These are phyloP conservation scores for Gossypium stocksii DNA, from an alignment of 345 rosid genomes.

Conservation along the genomic window DNA sequence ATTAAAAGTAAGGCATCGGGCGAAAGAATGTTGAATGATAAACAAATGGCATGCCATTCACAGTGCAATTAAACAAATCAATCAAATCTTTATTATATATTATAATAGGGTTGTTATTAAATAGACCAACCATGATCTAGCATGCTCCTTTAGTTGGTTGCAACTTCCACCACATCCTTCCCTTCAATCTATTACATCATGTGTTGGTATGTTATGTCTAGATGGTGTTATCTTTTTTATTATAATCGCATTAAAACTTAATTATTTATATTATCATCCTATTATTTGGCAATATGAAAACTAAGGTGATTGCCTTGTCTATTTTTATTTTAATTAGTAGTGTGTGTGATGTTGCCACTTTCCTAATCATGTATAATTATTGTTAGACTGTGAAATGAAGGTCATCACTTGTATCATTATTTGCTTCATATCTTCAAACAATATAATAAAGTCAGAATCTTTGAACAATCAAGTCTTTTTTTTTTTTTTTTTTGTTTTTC, in stretches of 20 bases:
- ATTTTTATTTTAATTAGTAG: background rate
- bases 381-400: too few relatives aligned
- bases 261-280: background rate
- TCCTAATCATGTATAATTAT: conserved; percentile 8
- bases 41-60: conserved; percentile 10
- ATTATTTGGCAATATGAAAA: background rate
- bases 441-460: conserved; percentile 1
- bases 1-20: too few relatives aligned
- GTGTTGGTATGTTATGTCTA: too few relatives aligned
- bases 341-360: conserved; percentile 8
- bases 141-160: conserved; percentile 31
- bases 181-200: too few relatives aligned
- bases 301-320: background rate
- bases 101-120: conserved; percentile 20
- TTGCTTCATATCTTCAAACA: conserved; percentile 9
- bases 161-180: background rate
- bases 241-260: background rate
- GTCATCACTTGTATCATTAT: background rate
- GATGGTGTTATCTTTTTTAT: too few relatives aligned
- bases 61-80: conserved; percentile 1
- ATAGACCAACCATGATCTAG: conserved; percentile 37
- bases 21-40: background rate
- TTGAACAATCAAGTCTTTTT: too few relatives aligned
- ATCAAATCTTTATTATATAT: background rate
- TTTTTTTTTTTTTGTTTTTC: too few relatives aligned